Base-by-base conservation (phyloP, 192 early-diverging fungal species). In the Dissophora globulifera region DNA sequence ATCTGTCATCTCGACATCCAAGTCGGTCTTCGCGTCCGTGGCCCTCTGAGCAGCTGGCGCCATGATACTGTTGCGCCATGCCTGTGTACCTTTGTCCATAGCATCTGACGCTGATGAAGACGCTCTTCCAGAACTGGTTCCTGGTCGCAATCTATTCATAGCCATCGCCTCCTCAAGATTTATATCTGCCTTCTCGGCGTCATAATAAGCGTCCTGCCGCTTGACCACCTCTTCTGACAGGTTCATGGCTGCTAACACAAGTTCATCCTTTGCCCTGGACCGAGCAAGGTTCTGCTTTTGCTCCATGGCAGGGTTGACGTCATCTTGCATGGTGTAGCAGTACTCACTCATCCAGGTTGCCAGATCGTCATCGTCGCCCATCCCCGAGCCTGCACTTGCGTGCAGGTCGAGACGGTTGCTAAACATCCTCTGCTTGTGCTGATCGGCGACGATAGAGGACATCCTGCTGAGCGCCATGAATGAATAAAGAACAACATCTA, bases 231-330 rank as follows among this genome's bases (percentile, higher is more conserved):
- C 63, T 12, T 76, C 63, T 25, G 72, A 76, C 15, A 67, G 22
- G 46, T 62, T 67, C 72, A 76, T 76, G 4, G 72, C 63, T 29
- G 65, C 53, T n/a, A 76, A 25, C 16, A 76, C 62, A 4, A 76
- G 22, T 31, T 76, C 72, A 22, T 66, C 63, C 15, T 58, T 43
- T 2, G 72, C 72, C 31, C 52, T 76, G 19, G 58, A 33, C 22
- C 42, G 43, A 6, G 58, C 63, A 12, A 47, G 12, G 7, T 2
- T 5, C 33, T 35, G 19, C 17, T 60, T 46, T 4, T 22, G 32
- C n/a, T 53, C 17, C 10, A 42, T 17, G n/a, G n/a, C n/a, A n/a
- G n/a, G n/a, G 3, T 29, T 15, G 9, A 23, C 53, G 33, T 31
- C 29, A 16, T 17, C 32, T n/a, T 58, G 33, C 0, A 16, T 55